Evolutionary conservation across 768 basidiomycete species (phyloP), one percentile per base, ranked within the genome.

Genomic region (Cyathus striatus): DNA sequence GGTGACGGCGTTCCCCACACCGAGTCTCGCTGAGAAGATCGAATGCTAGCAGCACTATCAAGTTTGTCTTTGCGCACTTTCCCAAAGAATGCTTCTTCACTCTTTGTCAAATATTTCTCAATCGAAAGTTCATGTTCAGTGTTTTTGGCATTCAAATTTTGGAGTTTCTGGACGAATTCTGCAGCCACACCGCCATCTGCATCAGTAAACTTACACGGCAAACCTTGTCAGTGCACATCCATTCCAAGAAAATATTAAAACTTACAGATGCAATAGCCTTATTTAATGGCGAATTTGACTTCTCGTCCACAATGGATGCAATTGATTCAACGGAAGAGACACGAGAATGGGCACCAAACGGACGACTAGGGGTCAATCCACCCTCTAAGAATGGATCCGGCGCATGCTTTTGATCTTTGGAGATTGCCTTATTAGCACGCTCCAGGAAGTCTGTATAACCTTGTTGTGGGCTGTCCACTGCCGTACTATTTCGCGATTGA

Each of bases 61-160:
- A 95, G 69, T 69, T 89, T 93, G 52, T 94, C 90, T 62, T 83
- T 87, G 57, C 86, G 81, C 49, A 93, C 88, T 57, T 82, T 85
- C 47, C 88, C 84, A 64, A 95, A 95, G 80, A 92, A 96, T 0
- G 81, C 81, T 56, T 93, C 90, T 65, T 96, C 93, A 50, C 87
- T 91, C 70, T 94, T 95, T 49, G 81, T 71, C 50, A 96, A 66
- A 73, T 72, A 96, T 60, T 86, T 86, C 60, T 95, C 93, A 51
- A 96, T 96, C 23, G 90, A 95, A 20, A 96, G 61, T 51, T 95
- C 92, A 41, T 81, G 78, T 66, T 91, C 89, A 4, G 93, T 93
- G 60, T 95, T 96, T 43, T 90, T 87, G 0, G 91, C 72, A 34
- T 77, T 83, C 45, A 95, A 75, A 44, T 58, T 57, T 56, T 90